A percentile compares a stretch with the other conserved stretches of the same genome.
Evolutionary conservation across 352 stramenopile genomes (phyloP).

Genomic region (Pythium rishiriense): DNA sequence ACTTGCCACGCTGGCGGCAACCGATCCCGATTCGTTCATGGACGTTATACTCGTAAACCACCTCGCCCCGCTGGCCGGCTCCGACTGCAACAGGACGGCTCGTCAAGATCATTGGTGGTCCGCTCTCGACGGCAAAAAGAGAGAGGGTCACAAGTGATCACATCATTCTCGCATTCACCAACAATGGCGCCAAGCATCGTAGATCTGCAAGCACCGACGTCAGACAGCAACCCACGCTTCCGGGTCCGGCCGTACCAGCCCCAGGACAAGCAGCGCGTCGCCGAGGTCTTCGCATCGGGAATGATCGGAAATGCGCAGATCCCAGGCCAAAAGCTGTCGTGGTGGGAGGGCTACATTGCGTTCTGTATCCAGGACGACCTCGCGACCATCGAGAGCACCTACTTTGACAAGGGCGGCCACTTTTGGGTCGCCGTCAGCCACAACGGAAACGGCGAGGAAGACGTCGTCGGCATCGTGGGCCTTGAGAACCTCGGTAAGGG

Average conservation of each 20-base stretch:
- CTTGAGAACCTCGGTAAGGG: background rate
- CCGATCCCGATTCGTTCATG: too few species aligned
- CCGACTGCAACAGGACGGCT: too few species aligned
- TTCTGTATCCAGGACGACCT: background rate
- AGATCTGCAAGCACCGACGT: too few species aligned
- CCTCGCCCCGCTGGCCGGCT: too few species aligned
- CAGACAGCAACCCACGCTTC: background rate
- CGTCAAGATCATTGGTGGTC: too few species aligned
- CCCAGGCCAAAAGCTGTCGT: background rate
- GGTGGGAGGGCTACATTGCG: background rate
- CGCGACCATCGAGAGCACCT: background rate
- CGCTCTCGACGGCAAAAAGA: too few species aligned
- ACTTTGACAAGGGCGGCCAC: background rate
- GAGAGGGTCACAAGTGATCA: too few species aligned
- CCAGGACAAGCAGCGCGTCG: background rate
- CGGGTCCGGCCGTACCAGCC: background rate
- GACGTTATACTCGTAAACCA: too few species aligned
- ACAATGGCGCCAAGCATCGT: too few species aligned
- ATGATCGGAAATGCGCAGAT: background rate
- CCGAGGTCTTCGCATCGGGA: background rate
- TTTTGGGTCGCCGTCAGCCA: background rate
- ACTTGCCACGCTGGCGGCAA: too few species aligned
- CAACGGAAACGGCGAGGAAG: background rate
- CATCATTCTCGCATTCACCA: too few species aligned
- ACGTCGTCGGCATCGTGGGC: background rate